Base-by-base conservation (phyloP, 2,329 filamentous ascomycete genomes). In the Xylaria digitata region DNA sequence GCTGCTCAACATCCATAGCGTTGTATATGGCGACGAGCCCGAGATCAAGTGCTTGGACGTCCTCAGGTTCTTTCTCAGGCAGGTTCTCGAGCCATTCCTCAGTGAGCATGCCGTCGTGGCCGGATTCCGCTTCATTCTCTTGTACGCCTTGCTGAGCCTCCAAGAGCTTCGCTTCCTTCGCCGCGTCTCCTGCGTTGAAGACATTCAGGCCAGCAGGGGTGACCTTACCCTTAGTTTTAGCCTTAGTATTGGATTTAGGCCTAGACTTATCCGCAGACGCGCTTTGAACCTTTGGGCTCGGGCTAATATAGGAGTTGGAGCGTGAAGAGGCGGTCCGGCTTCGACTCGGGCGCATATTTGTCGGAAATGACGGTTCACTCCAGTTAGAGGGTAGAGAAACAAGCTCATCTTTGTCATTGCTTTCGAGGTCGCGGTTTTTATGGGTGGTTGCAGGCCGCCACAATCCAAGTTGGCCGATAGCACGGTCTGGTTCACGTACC, bases 31-130 rank as follows among this genome's bases (percentile, higher is more conserved):
- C 30, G 26, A 58, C 48, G 30, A 13, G 7, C 23, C 63, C n/a
- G 8, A 6, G 9, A 21, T 15, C 21, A 32, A 15, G 7, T 21
- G n/a, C 48, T 54, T 19, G 7, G 17, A 32, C 32, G 5, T 54
- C 45, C 9, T 61, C 17, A 1, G 6, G 1, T 5, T 43, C 52
- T 6, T 42, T 4, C 3, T 53, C 55, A 8, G 49, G 26, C 6
- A 54, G 32, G 3, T 43, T 52, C 49, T 70, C 67, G 13, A 74
- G 71, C 68, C 62, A 72, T n/a, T 59, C 45, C 32, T 68, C 70
- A 8, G 54, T 70, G 9, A 61, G 57, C 46, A 46, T 63, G 9
- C 26, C 57, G 11, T 40, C 11, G 13, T 42, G 30, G 6, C n/a
- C 5, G 17, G 23, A 11, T 15, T n/a, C 13, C 19, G 3, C 40